A percentile compares a stretch with the other conserved stretches of the same genome.
phyloP scores from a whole-genome alignment of 164 flowering plant genomes.

The Chloranthus sessilifolius region DNA sequence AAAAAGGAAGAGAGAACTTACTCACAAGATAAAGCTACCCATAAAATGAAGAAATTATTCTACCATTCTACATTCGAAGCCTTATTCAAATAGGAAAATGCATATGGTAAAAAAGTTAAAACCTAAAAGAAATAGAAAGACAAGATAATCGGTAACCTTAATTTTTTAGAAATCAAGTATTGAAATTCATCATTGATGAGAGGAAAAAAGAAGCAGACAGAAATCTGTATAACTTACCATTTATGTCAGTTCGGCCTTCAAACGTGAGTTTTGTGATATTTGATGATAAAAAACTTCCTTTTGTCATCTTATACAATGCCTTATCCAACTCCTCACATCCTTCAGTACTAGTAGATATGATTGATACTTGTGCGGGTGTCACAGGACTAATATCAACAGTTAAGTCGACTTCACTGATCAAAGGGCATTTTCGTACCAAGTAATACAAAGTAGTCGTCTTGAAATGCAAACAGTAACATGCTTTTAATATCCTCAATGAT shows the following conservation, averaged over 20 bases:
- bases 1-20: no score
- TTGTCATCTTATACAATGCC: conserved; percentile 2
- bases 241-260: conserved; percentile 64
- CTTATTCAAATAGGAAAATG: no score
- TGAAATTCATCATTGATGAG: not conserved
- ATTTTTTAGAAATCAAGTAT: no score
- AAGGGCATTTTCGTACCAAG: conserved; percentile 39
- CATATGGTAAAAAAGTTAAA: no score
- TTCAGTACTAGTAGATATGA: conserved; percentile 10
- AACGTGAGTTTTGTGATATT: conserved; percentile 50
- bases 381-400: conserved; percentile 52
- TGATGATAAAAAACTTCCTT: conserved; percentile 19
- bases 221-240: conserved; percentile 44
- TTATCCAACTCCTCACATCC: conserved; percentile 2
- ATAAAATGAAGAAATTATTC: no score
- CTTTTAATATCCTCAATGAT: conserved; percentile 46
- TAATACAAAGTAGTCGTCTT: conserved; percentile 24
- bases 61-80: no score
- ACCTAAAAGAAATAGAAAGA: no score
- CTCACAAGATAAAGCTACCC: no score
- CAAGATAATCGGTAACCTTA: no score
- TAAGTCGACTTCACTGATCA: conserved; percentile 49
- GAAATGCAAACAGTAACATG: conserved; percentile 46
- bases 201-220: conserved; percentile 1
- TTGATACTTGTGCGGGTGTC: conserved; percentile 27